Conservation (phyloP, 2,329 filamentous ascomycete genomes). For the Gnomoniopsis sp. region DNA sequence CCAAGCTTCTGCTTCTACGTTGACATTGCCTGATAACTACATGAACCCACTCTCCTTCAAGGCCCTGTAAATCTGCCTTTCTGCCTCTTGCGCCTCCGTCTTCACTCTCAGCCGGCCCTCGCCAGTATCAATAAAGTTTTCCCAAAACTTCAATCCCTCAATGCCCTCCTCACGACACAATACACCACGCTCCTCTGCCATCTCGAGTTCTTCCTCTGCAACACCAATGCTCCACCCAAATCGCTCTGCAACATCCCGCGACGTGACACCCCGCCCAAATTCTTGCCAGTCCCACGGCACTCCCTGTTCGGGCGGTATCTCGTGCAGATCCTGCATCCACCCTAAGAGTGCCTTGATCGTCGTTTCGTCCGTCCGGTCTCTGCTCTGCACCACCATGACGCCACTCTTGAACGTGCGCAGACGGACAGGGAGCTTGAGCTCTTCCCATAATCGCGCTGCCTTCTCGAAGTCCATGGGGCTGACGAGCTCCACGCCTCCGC, state of each 20-base stretch:
- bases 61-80: slow-evolving; percentile 40
- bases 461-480: slow-evolving; percentile 90
- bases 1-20: too few relatives aligned
- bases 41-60: slow-evolving; percentile 42
- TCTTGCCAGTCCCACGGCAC: slow-evolving; percentile 70
- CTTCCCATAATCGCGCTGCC: slow-evolving; percentile 84
- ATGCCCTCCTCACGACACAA: slow-evolving; percentile 89
- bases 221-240: slow-evolving; percentile 98
- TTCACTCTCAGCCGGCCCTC: slow-evolving; percentile 31
- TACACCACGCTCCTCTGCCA: slow-evolving; percentile 88
- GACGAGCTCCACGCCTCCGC: slow-evolving; percentile 90
- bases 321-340: slow-evolving; percentile 75
- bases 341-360: slow-evolving; percentile 72
- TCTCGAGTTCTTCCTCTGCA: slow-evolving; percentile 90
- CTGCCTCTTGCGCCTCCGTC: slow-evolving; percentile 29
- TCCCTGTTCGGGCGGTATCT: slow-evolving; percentile 60
- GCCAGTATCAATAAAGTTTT: slow-evolving; percentile 63
- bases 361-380: slow-evolving; percentile 85
- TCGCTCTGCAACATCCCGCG: slow-evolving; percentile 80
- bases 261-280: slow-evolving; percentile 84
- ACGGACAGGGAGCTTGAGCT: slow-evolving; percentile 78
- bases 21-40: slow-evolving; percentile 15
- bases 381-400: slow-evolving; percentile 87
- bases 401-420: slow-evolving; percentile 88
- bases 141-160: slow-evolving; percentile 90